Evolutionary conservation across 2,329 filamentous ascomycete species (phyloP), one percentile per base, ranked within the genome.

Genomic region (Furcasterigmium furcatum): DNA sequence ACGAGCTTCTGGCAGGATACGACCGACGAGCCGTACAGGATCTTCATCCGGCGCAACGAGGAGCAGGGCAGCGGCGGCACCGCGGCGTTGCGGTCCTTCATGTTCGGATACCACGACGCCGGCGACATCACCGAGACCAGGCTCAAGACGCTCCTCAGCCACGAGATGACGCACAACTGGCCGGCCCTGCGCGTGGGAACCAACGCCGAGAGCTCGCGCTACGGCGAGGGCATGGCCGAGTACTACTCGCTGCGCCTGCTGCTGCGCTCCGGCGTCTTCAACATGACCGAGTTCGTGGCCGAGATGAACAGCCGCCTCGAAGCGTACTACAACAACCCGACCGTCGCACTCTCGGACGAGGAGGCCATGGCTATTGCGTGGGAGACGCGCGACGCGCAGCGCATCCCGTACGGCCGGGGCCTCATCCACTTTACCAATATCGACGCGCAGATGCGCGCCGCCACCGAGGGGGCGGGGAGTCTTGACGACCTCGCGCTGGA

Each of bases 151-250:
- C n/a, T n/a, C n/a, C n/a, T n/a, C n/a, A n/a, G n/a, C n/a, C n/a
- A n/a, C 18, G 44, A 45, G 38, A 45, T 41, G 38, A 41, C 38
- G 9, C 44, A 45, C 16, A 41, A 27, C 16, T 45, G 44, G 44
- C 40, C 44, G 0, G 20, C 36, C 0, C 41, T 27, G 44, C 13
- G 16, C 1, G 21, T 13, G 21, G 44, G 44, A 1, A 45, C 44
- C 5, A 41, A 35, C 22, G 44, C 44, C 4, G 44, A 45, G 29
- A n/a, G 27, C 7, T 45, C 44, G 20, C 44, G 38, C 7, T 45
- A 45, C 9, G 41, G 41, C 21, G 38, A 45, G 16, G 44, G 44
- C 13, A 38, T 22, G n/a, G 44, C 44, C 2, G 44, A 45, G 44
- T 45, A 34, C 44, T 45, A 38, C 36, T 45, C 44, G 2, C 22